phyloP scores from a whole-genome alignment of 2,329 filamentous ascomycete species.

The Exophiala dermatitidis region DNA sequence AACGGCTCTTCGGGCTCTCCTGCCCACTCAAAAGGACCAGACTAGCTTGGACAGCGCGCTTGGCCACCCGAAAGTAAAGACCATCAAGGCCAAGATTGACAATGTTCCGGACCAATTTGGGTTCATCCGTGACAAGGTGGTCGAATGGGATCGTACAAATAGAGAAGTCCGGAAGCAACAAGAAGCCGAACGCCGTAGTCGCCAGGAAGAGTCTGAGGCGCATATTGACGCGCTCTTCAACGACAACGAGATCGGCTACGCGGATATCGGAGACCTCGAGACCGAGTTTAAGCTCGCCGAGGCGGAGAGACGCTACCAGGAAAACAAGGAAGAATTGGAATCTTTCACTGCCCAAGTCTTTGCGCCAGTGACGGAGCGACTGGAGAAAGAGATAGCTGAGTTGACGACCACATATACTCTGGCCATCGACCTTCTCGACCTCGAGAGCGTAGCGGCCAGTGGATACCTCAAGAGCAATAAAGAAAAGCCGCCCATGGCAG shows the following conservation, averaged over 20 bases:
- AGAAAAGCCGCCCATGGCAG: conserved; percentile 28
- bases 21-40: conserved; percentile 3
- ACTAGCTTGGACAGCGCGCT: not conserved
- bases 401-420: conserved; percentile 43
- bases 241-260: conserved; percentile 51
- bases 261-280: conserved; percentile 49
- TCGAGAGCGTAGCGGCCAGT: conserved; percentile 34
- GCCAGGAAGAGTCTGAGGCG: conserved; percentile 48
- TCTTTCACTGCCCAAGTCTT: conserved; percentile 47
- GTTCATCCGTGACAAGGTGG: conserved; percentile 38
- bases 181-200: conserved; percentile 43
- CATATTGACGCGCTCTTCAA: conserved; percentile 50
- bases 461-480: conserved; percentile 28
- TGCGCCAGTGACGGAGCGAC: conserved; percentile 41
- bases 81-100: conserved; percentile 15
- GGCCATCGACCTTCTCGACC: conserved; percentile 37
- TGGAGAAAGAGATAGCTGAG: conserved; percentile 45
- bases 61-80: conserved; percentile 12
- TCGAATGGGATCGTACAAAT: conserved; percentile 43
- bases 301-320: conserved; percentile 44
- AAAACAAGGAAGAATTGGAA: conserved; percentile 48
- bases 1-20: conserved; percentile 9
- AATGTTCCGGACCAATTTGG: conserved; percentile 36
- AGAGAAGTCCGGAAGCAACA: conserved; percentile 39
- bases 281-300: conserved; percentile 50